Conservation (phyloP, 345 rosid genomes). For the Triadica sebifera region DNA sequence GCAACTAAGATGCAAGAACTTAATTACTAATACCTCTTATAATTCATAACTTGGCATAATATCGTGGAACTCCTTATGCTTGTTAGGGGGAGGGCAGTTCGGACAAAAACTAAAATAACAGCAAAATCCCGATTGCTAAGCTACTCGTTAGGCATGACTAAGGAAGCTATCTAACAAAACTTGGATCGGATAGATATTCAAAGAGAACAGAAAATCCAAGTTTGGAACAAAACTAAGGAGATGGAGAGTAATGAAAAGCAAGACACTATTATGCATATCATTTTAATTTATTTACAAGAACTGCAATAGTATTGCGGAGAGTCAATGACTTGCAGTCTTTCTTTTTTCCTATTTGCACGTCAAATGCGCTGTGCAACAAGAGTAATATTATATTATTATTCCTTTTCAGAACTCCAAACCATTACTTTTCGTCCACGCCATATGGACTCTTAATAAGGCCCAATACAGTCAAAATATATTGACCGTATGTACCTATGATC, state of each 20-base stretch:
- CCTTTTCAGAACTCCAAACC: neutral
- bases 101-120: neutral
- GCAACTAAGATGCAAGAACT: neutral
- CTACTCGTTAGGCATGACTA: neutral
- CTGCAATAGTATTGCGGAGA: neutral
- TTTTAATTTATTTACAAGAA: neutral
- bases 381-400: neutral
- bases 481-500: neutral
- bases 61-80: too few relatives aligned
- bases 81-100: neutral
- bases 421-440: too few relatives aligned
- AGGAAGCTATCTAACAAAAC: neutral
- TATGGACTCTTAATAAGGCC: neutral
- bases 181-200: neutral
- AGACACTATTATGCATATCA: neutral
- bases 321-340: neutral
- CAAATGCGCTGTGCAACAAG: neutral
- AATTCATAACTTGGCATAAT: too few relatives aligned
- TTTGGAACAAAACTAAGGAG: neutral
- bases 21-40: neutral
- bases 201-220: neutral
- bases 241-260: too few relatives aligned
- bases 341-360: neutral
- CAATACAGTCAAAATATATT: neutral
- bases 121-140: neutral